phyloP scores from a whole-genome alignment of 148 eudicot genomes.

The Rhododendron griersonianum region DNA sequence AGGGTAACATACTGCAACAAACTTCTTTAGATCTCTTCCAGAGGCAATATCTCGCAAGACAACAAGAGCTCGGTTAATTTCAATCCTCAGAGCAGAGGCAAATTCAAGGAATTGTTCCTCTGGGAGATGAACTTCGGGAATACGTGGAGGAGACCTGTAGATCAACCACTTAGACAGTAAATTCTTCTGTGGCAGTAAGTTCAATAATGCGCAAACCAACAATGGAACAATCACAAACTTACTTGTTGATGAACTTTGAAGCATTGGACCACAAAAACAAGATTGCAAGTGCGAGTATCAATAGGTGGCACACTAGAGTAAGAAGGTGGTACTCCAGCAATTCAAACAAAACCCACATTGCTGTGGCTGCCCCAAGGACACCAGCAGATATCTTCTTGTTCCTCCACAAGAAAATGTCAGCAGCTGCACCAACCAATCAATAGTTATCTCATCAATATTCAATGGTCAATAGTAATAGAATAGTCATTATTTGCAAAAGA shows the following conservation, averaged over 20 bases:
- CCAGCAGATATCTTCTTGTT: slow-evolving; percentile 87
- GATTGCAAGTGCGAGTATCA: slow-evolving; percentile 57
- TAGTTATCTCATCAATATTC: background rate
- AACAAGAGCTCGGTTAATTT: slow-evolving; percentile 44
- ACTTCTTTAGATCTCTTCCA: slow-evolving; percentile 61
- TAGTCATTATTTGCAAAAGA: background rate
- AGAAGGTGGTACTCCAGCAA: slow-evolving; percentile 73
- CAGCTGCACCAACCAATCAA: slow-evolving; percentile 48
- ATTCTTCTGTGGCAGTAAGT: background rate
- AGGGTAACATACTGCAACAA: slow-evolving; percentile 36
- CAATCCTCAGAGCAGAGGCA: slow-evolving; percentile 44
- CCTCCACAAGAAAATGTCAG: slow-evolving; percentile 92
- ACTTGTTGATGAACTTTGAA: slow-evolving; percentile 52
- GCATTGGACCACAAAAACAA: slow-evolving; percentile 83
- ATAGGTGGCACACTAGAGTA: slow-evolving; percentile 63
- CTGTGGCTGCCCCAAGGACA: slow-evolving; percentile 72
- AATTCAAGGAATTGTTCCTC: slow-evolving; percentile 43
- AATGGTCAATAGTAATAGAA: background rate
- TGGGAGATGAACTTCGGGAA: slow-evolving; percentile 54
- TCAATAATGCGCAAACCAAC: background rate
- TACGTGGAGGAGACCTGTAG: slow-evolving; percentile 47
- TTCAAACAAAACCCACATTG: slow-evolving; percentile 78
- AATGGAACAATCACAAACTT: slow-evolving; percentile 4
- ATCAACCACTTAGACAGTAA: background rate
- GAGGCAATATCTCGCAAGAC: slow-evolving; percentile 46